Conservation (phyloP, 768 basidiomycete genomes). For the Xanthoconium stramineum region DNA sequence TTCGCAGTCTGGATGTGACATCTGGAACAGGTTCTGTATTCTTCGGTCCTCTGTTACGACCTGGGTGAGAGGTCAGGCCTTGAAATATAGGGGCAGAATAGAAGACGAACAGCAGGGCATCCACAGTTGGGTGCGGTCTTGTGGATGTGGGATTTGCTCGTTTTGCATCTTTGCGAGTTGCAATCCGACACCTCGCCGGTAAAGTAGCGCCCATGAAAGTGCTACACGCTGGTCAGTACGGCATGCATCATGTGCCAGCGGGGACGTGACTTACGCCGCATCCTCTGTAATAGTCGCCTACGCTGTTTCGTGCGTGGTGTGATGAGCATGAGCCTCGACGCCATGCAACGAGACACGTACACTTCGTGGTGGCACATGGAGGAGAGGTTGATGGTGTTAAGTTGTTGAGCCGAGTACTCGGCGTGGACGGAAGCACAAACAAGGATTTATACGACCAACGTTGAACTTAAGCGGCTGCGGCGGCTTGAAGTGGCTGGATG, state of each 20-base stretch:
- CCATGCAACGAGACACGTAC: conserved; percentile 15
- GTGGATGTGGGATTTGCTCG: conserved; percentile 34
- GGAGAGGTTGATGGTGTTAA: background rate
- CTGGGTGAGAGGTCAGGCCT: conserved; percentile 12
- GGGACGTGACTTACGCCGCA: conserved; percentile 29
- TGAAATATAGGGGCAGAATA: conserved; percentile 9
- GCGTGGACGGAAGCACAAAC: background rate
- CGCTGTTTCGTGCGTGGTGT: conserved; percentile 16
- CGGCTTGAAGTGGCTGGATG: background rate
- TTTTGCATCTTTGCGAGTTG: conserved; percentile 31
- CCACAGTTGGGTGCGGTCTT: conserved; percentile 35
- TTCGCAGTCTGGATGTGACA: conserved; percentile 32
- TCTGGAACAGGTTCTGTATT: conserved; percentile 37
- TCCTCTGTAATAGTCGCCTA: conserved; percentile 37
- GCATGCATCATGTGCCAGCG: background rate
- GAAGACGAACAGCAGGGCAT: conserved; percentile 25
- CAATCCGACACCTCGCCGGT: conserved; percentile 33
- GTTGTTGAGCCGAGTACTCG: background rate
- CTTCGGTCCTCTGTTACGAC: conserved; percentile 35
- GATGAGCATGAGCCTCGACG: background rate
- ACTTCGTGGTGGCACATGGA: conserved; percentile 38
- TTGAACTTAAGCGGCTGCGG: background rate
- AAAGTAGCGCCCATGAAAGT: conserved; percentile 38
- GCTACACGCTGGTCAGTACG: conserved; percentile 19
- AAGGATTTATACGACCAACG: background rate